Base-by-base conservation (phyloP, 208 protist species). In the Acanthamoeba culbertsoni region DNA sequence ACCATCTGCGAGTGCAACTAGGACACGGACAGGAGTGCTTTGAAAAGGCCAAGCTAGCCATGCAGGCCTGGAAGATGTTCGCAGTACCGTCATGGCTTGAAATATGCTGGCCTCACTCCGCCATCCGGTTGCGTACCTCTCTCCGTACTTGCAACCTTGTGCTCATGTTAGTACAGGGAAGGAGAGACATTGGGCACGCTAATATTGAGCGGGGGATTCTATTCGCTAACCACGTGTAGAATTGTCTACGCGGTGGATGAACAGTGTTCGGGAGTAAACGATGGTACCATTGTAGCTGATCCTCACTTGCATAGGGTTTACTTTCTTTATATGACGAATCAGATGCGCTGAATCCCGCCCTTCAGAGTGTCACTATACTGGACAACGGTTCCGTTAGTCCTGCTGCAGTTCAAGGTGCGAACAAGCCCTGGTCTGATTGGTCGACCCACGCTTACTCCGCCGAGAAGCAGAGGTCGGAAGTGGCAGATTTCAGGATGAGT, bases 11-110 rank as follows among this genome's bases (percentile, higher is more conserved):
- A 14, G 55, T 89, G 28, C 45, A 68, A 23, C 53, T 89, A 18
- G 79, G 79, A 14, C 37, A 2, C 28, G 79, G 79, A 14, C 20
- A 26, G 5, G 79, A 89, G 55, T 68, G 51, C 79, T 89, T 65
- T 26, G 46, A 57, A n/a, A 57, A 65, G 23, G 79, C 79, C 79
- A 89, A 89, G 23, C 14, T 65, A 20, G 79, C 79, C 55, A n/a
- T 89, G 79, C 51, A 20, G 31, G 40, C 31, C 46, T 89, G 79
- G 79, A 89, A 89, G 55, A 89, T 89, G 79, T 65, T 89, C 31
- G 31, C 59, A 4, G 79, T 89, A 0, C 79, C 79, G 31, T 82
- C 71, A 2, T 89, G 79, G 79, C 51, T 89, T 37, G 51, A 89
- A 1, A 42, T 89, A 8, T 65, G 46, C 51, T 89, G 55, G 51